These are phyloP conservation scores for Pseudocercospora vitis DNA, from an alignment of 2,329 filamentous ascomycete species.

Conservation along the genomic window DNA sequence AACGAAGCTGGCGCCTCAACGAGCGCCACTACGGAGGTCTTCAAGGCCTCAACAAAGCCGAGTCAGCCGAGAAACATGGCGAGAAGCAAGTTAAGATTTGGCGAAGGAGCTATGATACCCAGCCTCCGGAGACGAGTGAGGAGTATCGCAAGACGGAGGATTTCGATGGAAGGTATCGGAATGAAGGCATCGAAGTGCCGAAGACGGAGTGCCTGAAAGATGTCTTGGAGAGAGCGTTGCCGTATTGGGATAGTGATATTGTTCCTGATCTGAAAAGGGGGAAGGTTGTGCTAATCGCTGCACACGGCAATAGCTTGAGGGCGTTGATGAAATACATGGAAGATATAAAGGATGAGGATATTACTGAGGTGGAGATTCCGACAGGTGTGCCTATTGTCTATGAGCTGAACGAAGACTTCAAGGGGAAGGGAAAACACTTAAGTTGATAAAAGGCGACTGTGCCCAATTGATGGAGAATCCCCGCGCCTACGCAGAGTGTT, in stretches of 20 bases:
- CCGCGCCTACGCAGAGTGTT: too few relatives aligned
- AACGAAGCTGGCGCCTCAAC: conserved; percentile 15
- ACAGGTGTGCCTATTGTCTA: conserved; percentile 19
- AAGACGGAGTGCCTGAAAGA: conserved; percentile 21
- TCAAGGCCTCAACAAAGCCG: conserved; percentile 16
- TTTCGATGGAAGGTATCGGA: conserved; percentile 14
- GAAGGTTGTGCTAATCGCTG: conserved; percentile 17
- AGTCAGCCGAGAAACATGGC: conserved; percentile 14
- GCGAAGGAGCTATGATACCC: conserved; percentile 11
- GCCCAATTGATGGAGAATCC: too few relatives aligned
- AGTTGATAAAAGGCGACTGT: too few relatives aligned
- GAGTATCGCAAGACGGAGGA: conserved; percentile 16
- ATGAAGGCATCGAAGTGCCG: conserved; percentile 11
- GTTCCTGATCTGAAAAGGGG: conserved; percentile 11
- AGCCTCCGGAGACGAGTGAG: conserved; percentile 9
- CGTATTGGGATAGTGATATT: conserved; percentile 18
- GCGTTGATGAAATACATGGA: conserved; percentile 21
- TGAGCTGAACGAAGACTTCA: conserved; percentile 17
- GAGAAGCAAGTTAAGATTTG: conserved; percentile 17
- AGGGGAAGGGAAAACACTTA: conserved; percentile 3
- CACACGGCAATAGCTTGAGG: conserved; percentile 17
- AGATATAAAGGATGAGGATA: conserved; percentile 18
- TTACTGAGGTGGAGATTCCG: conserved; percentile 19
- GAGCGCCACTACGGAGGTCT: conserved; percentile 20
- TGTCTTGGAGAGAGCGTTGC: conserved; percentile 14